These are phyloP conservation scores for Starmerella stellata DNA, from an alignment of 805 yeast species.

Conservation along the genomic window DNA sequence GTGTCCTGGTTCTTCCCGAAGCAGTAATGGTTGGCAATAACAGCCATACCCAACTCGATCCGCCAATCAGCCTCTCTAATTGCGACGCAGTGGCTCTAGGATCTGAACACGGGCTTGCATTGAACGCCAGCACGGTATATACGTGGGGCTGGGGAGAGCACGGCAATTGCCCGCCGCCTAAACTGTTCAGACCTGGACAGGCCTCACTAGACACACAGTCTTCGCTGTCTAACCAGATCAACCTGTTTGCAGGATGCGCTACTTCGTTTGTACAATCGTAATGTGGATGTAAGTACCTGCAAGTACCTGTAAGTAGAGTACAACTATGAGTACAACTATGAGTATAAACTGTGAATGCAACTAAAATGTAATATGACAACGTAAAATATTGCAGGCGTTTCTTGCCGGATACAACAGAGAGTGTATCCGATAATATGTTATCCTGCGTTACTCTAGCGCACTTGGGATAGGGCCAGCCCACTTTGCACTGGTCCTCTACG, in stretches of 20 bases:
- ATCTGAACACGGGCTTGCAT: constrained; percentile 64
- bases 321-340: neutral
- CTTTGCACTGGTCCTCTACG: neutral
- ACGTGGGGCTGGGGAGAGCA: constrained; percentile 99
- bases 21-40: constrained; percentile 51
- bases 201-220: no score
- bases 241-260: constrained; percentile 22
- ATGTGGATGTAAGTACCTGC: no score
- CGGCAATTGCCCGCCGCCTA: constrained; percentile 64
- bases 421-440: constrained; percentile 18
- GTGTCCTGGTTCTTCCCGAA: constrained; percentile 8
- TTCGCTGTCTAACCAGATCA: no score
- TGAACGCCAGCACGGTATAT: constrained; percentile 26
- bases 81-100: constrained; percentile 35
- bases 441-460: constrained; percentile 16
- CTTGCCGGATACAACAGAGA: constrained; percentile 16
- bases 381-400: constrained; percentile 17
- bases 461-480: constrained; percentile 1
- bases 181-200: neutral
- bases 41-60: constrained; percentile 48
- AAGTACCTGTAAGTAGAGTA: no score
- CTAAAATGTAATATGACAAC: neutral
- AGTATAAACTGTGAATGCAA: no score
- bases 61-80: constrained; percentile 1
- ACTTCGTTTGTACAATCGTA: constrained; percentile 17